Base-by-base conservation (phyloP, 2,329 filamentous ascomycete species). In the Fusarium sp. region DNA sequence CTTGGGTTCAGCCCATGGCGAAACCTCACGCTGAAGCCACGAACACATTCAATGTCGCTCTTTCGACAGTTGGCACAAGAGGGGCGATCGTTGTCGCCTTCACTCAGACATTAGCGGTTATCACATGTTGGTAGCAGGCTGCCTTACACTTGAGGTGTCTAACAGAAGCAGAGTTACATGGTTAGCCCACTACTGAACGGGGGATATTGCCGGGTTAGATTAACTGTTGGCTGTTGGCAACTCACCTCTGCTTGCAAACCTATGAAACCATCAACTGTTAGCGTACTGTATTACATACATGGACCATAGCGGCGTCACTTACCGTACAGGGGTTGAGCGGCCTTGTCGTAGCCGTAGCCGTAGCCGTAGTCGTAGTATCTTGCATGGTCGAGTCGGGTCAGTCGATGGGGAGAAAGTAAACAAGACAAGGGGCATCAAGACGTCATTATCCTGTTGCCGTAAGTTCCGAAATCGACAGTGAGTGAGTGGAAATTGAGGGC, bases 1-100 rank as follows among this genome's bases (percentile, higher is more conserved):
- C 67, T 70, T 25, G 71, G 70, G 28, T 73, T 73, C 35, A 71
- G 28, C 2, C 61, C 67, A 59, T 73, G 71, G 1, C 71, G 69
- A 19, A 73, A 73, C 15, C 70, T 68, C 6, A 73, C 68, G 24
- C 63, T 69, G 26, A 67, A 69, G 8, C 70, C 70, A 26, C 71
- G 68, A 22, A 71, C 42, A n/a, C 71, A 73, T 9, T 73, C 70
- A 7, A 59, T 53, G 6, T 64, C 65, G 19, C 58, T 69, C 19
- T 68, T 71, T 25, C 55, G 70, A 13, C 71, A 73, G 45, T 71
- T 73, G 24, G 69, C 55, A 35, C 71, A 73, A 11, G 64, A 45
- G 25, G 58, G 56, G 1, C 58, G 51, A 24, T 67, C 55, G 46
- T 52, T 55, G 35, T 70, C 68, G n/a, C 68, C 68, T 70, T 32